Evolutionary conservation across 1,284 basidiomycete species (phyloP).

Genomic region (Papiliotrema laurentii): DNA sequence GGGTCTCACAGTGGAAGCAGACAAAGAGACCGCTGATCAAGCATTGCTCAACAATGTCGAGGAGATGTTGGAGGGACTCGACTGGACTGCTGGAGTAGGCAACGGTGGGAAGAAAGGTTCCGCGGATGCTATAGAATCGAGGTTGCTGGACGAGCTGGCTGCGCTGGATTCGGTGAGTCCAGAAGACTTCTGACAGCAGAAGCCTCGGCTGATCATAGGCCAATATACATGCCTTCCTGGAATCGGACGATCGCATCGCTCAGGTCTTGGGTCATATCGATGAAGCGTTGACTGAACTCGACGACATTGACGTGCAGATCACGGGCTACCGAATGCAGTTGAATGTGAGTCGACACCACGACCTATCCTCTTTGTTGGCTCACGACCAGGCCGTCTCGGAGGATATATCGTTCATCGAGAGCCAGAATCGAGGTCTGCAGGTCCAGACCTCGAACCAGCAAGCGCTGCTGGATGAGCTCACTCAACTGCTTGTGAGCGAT

Average conservation of each 20-base stretch:
- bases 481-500: slow-evolving; percentile 68
- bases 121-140: slow-evolving; percentile 80
- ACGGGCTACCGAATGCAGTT: slow-evolving; percentile 91
- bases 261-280: slow-evolving; percentile 86
- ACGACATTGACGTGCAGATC: slow-evolving; percentile 77
- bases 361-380: background rate
- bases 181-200: background rate
- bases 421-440: slow-evolving; percentile 92
- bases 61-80: slow-evolving; percentile 97
- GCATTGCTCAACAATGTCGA: slow-evolving; percentile 86
- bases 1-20: slow-evolving; percentile 40
- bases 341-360: slow-evolving; percentile 58
- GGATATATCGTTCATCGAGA: slow-evolving; percentile 93
- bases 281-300: slow-evolving; percentile 76
- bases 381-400: slow-evolving; percentile 73
- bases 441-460: slow-evolving; percentile 96
- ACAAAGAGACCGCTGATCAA: slow-evolving; percentile 61
- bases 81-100: slow-evolving; percentile 65
- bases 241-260: slow-evolving; percentile 76
- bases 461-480: slow-evolving; percentile 70
- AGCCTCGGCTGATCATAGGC: slow-evolving; percentile 59
- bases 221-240: slow-evolving; percentile 94
- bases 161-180: slow-evolving; percentile 76
- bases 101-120: slow-evolving; percentile 55
- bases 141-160: slow-evolving; percentile 77